Percentiles rank a stretch among this genome's conserved stretches.
Evolutionary conservation across 2,329 filamentous ascomycete genomes (phyloP).

Genomic region (Zymoseptoria tritici): DNA sequence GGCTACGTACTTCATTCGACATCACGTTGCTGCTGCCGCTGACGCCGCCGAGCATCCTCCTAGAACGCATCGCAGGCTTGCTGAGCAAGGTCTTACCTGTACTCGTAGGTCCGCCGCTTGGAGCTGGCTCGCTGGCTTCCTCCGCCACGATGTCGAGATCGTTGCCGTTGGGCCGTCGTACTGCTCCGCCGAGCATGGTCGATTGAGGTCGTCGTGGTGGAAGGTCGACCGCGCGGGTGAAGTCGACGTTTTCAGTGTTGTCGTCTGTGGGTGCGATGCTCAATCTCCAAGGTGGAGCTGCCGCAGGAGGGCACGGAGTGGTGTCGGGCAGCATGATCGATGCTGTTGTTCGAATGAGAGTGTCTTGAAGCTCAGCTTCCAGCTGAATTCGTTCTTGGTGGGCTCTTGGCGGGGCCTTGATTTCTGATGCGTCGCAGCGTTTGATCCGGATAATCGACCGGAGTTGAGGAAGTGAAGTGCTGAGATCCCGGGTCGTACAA

Average conservation of each 20-base stretch:
- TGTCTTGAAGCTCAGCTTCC: background rate
- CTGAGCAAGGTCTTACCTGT: conserved; percentile 19
- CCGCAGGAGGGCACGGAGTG: background rate
- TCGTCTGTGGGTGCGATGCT: conserved; percentile 13
- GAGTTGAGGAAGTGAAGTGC: background rate
- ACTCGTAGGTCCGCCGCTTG: conserved; percentile 1
- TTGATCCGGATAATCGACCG: background rate
- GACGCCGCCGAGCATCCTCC: conserved; percentile 9
- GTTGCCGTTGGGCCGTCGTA: conserved; percentile 17
- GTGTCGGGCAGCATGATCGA: background rate
- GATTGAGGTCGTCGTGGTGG: conserved; percentile 21
- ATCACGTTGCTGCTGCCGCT: background rate
- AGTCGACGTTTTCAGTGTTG: conserved; percentile 26
- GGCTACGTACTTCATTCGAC: background rate
- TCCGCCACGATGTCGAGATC: conserved; percentile 29
- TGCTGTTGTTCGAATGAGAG: background rate
- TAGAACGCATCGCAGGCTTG: conserved; percentile 17
- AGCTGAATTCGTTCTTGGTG: background rate
- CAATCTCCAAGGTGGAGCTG: background rate
- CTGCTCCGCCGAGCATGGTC: conserved; percentile 15
- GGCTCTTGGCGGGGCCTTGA: background rate
- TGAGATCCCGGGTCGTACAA: no score
- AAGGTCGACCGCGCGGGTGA: conserved; percentile 25
- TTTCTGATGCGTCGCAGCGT: background rate
- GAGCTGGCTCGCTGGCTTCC: conserved; percentile 14